Evolutionary conservation across 495 filamentous ascomycete genomes (phyloP).

Genomic region (Sphaerosporella brunnea): DNA sequence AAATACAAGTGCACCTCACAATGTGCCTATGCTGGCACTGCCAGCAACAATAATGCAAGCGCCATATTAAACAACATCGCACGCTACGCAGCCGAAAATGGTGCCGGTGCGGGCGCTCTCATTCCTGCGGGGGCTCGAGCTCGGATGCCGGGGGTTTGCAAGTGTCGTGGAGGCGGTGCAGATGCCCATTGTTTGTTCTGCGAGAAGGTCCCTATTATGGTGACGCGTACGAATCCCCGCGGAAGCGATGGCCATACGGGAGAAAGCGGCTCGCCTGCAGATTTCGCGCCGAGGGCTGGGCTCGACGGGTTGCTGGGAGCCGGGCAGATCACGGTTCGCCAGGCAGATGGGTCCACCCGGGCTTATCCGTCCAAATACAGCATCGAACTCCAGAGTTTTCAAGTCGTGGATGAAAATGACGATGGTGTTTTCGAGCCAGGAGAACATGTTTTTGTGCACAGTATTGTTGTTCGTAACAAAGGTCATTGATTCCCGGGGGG

Average conservation of each 20-base stretch:
- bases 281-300: slow-evolving; percentile 18
- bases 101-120: not conserved
- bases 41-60: not conserved
- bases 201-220: not conserved
- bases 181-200: not conserved
- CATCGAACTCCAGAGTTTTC: slow-evolving; percentile 28
- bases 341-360: slow-evolving; percentile 23
- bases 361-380: slow-evolving; percentile 28
- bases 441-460: slow-evolving; percentile 29
- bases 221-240: not conserved
- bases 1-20: slow-evolving; percentile 1
- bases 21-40: not conserved
- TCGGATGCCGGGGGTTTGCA: not conserved
- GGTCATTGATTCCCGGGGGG: slow-evolving; percentile 15
- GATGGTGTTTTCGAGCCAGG: slow-evolving; percentile 34
- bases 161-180: not conserved
- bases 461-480: slow-evolving; percentile 29
- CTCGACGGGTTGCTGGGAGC: slow-evolving; percentile 19
- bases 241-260: slow-evolving; percentile 20
- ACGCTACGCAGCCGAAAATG: not conserved
- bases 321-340: slow-evolving; percentile 24
- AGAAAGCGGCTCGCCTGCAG: slow-evolving; percentile 11
- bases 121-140: not conserved
- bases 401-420: slow-evolving; percentile 31
- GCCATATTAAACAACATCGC: not conserved